phyloP scores from a whole-genome alignment of 257 asterid species.

The Echium plantagineum region DNA sequence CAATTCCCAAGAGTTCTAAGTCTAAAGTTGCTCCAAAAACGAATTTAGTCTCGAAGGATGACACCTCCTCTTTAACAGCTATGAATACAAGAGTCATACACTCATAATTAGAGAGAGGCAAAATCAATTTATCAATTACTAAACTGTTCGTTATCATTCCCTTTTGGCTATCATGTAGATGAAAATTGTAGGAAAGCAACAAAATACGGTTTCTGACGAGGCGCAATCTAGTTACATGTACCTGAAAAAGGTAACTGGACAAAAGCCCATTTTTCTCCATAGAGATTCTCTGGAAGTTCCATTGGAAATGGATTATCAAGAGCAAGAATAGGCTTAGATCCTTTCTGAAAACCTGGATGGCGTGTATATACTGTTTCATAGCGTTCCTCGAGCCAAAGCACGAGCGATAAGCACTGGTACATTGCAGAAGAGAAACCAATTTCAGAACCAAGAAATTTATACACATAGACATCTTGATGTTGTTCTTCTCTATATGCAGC shows the following conservation, averaged over 20 bases:
- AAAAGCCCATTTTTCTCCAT: conserved; percentile 93
- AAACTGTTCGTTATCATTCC: no score
- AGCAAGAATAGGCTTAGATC: conserved; percentile 59
- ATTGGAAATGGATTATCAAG: conserved; percentile 84
- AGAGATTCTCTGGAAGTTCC: conserved; percentile 83
- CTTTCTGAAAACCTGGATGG: conserved; percentile 86
- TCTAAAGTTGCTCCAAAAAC: conserved; percentile 72
- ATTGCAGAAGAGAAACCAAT: not conserved
- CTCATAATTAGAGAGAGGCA: not conserved
- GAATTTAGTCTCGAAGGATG: conserved; percentile 45
- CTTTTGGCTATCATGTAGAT: not conserved
- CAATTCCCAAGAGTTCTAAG: conserved; percentile 89
- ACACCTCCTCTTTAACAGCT: conserved; percentile 73
- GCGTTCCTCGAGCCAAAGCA: conserved; percentile 94
- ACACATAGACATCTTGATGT: not conserved
- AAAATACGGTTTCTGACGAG: not conserved
- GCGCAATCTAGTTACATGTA: conserved; percentile 5
- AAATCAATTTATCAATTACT: no score
- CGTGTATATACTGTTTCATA: conserved; percentile 67
- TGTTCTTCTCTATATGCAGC: not conserved
- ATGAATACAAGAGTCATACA: conserved; percentile 14
- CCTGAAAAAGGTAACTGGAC: conserved; percentile 89
- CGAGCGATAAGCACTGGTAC: conserved; percentile 74
- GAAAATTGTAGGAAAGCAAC: not conserved
- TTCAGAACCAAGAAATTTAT: not conserved